These are phyloP conservation scores for Fonsecaea pedrosoi DNA, from an alignment of 2,329 filamentous ascomycete genomes.

Conservation along the genomic window DNA sequence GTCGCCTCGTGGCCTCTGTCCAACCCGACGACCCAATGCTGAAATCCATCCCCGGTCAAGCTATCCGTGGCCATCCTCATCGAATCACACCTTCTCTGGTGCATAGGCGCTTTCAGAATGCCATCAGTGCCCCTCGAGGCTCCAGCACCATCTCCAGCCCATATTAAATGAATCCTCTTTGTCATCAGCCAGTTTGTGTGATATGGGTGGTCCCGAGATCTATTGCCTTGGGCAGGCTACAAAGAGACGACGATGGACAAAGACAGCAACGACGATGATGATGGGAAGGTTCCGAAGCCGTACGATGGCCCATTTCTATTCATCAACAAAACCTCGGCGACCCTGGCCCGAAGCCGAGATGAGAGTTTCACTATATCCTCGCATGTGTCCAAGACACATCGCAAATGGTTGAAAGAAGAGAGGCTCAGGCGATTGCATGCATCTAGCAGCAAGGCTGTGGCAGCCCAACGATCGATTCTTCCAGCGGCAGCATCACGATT, in stretches of 20 bases:
- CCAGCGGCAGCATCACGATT: constrained; percentile 6
- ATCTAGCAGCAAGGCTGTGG: constrained; percentile 21
- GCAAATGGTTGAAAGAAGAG: constrained; percentile 25
- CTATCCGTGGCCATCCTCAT: not conserved
- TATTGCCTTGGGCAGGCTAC: not conserved
- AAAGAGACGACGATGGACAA: constrained; percentile 11
- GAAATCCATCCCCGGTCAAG: not conserved
- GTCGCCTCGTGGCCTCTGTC: not conserved
- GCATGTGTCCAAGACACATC: constrained; percentile 28
- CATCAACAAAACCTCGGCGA: constrained; percentile 27
- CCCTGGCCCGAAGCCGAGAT: constrained; percentile 8
- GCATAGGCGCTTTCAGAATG: not conserved
- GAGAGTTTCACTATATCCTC: constrained; percentile 32
- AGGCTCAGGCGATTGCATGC: constrained; percentile 16
- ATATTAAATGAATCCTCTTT: not conserved
- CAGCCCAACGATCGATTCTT: constrained; percentile 11
- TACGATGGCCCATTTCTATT: constrained; percentile 18
- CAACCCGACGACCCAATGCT: not conserved
- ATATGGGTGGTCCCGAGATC: constrained; percentile 7
- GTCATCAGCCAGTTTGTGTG: not conserved
- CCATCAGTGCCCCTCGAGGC: not conserved
- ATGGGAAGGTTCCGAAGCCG: not conserved
- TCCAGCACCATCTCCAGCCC: not conserved
- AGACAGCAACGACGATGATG: constrained; percentile 6
- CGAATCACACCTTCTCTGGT: not conserved